Base-by-base conservation (phyloP, 257 asterid genomes). In the Osmanthus fragrans region DNA sequence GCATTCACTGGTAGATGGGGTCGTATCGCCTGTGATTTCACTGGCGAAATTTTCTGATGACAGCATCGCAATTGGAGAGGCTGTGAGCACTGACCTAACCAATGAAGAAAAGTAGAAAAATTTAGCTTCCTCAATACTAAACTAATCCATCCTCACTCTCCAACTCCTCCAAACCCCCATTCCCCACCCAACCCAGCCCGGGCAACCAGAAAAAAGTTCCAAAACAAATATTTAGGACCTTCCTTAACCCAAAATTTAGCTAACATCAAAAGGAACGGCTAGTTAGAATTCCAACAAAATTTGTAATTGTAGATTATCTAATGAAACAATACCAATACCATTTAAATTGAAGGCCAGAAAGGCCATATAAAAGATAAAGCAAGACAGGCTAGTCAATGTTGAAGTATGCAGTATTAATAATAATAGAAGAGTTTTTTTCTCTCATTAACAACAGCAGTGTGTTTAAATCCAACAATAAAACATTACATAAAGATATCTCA, bases 1-100 rank as follows among this genome's bases (percentile, higher is more conserved):
- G 77, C 89, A 90, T 80, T 89, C 98, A 83, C 95, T 91, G 80
- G 87, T 80, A 74, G 91, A 86, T 54, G 94, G 84, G 16, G 91
- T 85, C 49, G 88, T 70, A 82, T 88, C 96, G 73, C 86, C 87
- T 37, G 70, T 84, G 71, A 88, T 67, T 76, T 85, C 93, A 67
- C 80, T 87, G 71, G 77, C 80, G 39, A 92, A 86, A 85, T 86
- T 92, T 72, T 94, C 98, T 58, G 94, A 88, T 6, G 97, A 92
- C 71, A 85, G 84, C 47, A 88, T 86, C 23, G 85, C 91, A 76
- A 84, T 79, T 69, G 97, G 94, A 70, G 93, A 94, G 81, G 76
- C 84, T 69, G 82, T 83, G 80, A 85, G 81, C 88, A 92, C 76
- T 60, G 95, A 90, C 85, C 98, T 94, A 84, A 21, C 71, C 70